A percentile compares a stretch with the other conserved stretches of the same genome.
These are phyloP conservation scores for Cutaneotrichosporon sp. DNA, from an alignment of 1,284 basidiomycete genomes.

Conservation along the genomic window DNA sequence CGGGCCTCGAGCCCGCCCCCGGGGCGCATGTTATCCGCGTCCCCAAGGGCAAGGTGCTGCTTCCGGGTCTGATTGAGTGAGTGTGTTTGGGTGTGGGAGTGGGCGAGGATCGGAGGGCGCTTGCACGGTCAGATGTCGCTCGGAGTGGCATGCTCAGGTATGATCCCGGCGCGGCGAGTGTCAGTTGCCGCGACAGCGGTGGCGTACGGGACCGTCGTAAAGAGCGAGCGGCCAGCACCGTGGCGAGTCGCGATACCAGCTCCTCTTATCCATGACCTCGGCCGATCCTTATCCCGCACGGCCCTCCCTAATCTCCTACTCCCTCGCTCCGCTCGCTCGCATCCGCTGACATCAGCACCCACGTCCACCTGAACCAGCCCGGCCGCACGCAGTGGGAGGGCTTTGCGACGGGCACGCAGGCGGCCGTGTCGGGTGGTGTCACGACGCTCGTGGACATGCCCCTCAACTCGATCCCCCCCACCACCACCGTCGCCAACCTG, in stretches of 20 bases:
- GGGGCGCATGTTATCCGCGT: conserved; percentile 42
- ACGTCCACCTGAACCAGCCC: conserved; percentile 92
- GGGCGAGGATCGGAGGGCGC: too few species aligned
- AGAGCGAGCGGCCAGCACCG: too few species aligned
- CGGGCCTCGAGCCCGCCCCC: conserved; percentile 19
- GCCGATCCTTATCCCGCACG: background rate
- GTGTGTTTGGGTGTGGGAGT: conserved; percentile 52
- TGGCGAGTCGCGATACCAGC: too few species aligned
- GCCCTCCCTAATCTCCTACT: background rate
- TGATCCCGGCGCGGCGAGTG: too few species aligned
- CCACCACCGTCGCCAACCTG: conserved; percentile 76
- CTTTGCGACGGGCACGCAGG: conserved; percentile 83
- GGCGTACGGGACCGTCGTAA: too few species aligned
- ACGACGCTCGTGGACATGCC: conserved; percentile 96
- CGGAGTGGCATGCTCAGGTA: too few species aligned
- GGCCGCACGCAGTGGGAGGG: conserved; percentile 82
- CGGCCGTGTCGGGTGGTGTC: conserved; percentile 86
- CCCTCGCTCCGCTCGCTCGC: too few species aligned
- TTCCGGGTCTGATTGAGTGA: conserved; percentile 85
- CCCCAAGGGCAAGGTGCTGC: conserved; percentile 56
- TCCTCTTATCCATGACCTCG: too few species aligned
- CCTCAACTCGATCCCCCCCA: conserved; percentile 90
- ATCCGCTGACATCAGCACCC: conserved; percentile 61
- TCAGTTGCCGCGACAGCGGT: too few species aligned
- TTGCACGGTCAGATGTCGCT: too few species aligned